These are phyloP conservation scores for Podospora pseudopauciseta DNA, from an alignment of 495 filamentous ascomycete genomes.

Conservation along the genomic window DNA sequence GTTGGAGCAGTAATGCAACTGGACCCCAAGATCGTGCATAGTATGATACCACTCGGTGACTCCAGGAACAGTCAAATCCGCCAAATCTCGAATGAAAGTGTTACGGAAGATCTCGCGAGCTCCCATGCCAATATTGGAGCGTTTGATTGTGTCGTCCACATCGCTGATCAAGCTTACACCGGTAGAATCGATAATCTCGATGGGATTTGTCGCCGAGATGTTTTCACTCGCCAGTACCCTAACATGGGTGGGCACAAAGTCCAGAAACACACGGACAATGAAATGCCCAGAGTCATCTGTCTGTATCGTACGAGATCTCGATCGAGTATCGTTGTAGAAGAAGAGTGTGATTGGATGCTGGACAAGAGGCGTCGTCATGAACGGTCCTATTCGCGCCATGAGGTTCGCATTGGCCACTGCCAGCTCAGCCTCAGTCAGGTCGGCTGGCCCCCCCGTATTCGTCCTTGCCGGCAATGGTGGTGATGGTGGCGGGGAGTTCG, in stretches of 20 bases:
- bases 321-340: conserved; percentile 79
- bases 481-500: conserved; percentile 31
- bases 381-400: conserved; percentile 82
- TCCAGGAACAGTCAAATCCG: conserved; percentile 75
- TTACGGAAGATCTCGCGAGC: conserved; percentile 94
- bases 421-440: conserved; percentile 63
- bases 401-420: conserved; percentile 77
- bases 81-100: conserved; percentile 82
- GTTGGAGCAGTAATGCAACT: conserved; percentile 89
- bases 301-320: conserved; percentile 70
- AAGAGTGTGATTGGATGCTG: conserved; percentile 78
- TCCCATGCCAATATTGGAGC: conserved; percentile 81
- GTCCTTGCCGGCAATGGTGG: conserved; percentile 33
- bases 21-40: conserved; percentile 73
- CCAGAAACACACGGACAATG: conserved; percentile 64
- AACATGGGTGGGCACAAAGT: conserved; percentile 88
- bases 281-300: conserved; percentile 92
- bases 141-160: conserved; percentile 97
- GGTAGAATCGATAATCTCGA: conserved; percentile 69
- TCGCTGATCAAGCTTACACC: conserved; percentile 95
- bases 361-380: conserved; percentile 74
- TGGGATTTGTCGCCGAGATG: conserved; percentile 70
- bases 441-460: conserved; percentile 53
- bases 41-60: conserved; percentile 84
- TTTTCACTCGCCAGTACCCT: conserved; percentile 82